Evolutionary conservation across 805 yeast species (phyloP).

Genomic region (Sporopachydermia quercuum): DNA sequence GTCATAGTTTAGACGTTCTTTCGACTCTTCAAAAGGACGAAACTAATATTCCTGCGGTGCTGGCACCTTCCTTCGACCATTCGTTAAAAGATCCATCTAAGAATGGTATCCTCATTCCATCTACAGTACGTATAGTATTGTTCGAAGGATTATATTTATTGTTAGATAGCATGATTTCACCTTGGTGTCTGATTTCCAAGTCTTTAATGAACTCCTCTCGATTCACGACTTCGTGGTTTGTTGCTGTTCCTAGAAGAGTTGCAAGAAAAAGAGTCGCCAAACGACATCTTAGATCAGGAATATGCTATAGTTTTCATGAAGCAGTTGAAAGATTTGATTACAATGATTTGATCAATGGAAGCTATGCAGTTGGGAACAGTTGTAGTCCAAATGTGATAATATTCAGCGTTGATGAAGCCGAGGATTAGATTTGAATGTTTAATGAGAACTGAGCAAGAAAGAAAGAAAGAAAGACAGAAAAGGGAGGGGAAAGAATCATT

Average conservation of each 20-base stretch:
- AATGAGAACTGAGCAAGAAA: no score
- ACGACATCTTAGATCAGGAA: conserved; percentile 37
- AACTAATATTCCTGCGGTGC: conserved; percentile 21
- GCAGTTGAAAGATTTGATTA: conserved; percentile 25
- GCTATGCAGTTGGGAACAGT: conserved; percentile 16
- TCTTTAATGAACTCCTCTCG: conserved; percentile 9
- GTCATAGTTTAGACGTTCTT: conserved; percentile 6
- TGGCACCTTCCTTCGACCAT: conserved; percentile 66
- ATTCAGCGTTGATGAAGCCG: conserved; percentile 8
- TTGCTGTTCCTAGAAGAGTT: conserved; percentile 28
- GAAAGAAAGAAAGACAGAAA: no score
- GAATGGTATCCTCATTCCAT: conserved; percentile 30
- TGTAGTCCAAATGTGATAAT: conserved; percentile 13
- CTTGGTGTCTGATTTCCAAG: not conserved
- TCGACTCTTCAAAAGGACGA: conserved; percentile 6
- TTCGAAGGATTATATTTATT: conserved; percentile 68
- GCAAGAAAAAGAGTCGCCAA: conserved; percentile 46
- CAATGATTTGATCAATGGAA: conserved; percentile 53
- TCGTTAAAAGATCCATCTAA: conserved; percentile 52
- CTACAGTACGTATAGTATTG: conserved; percentile 38
- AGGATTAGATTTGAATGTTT: no score
- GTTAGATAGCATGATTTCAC: conserved; percentile 22
- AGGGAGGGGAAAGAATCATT: no score
- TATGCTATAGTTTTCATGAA: conserved; percentile 16
- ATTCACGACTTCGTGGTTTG: conserved; percentile 29